These are phyloP conservation scores for Tolypocladium sp. DNA, from an alignment of 2,329 filamentous ascomycete genomes.

Conservation along the genomic window DNA sequence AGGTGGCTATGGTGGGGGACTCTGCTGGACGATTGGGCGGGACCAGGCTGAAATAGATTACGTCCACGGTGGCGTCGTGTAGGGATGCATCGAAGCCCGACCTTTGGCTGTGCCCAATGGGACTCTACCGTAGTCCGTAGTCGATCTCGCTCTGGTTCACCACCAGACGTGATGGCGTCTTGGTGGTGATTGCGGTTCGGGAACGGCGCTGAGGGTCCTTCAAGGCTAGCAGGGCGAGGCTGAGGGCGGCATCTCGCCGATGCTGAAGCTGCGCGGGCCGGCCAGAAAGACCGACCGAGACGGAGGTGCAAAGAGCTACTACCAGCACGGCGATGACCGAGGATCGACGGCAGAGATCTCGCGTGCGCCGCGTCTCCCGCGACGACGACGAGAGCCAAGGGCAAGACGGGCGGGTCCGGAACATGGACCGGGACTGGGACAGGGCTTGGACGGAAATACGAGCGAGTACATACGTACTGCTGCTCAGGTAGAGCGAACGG, in stretches of 20 bases:
- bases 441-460: background rate
- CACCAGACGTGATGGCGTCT: background rate
- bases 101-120: background rate
- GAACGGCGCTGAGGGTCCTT: background rate
- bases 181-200: background rate
- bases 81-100: constrained; percentile 1
- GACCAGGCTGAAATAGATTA: background rate
- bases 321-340: background rate
- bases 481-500: background rate
- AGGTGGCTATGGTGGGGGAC: constrained; percentile 1
- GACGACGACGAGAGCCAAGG: background rate
- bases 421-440: background rate
- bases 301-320: background rate
- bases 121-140: background rate
- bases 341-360: constrained; percentile 7
- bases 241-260: background rate
- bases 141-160: background rate
- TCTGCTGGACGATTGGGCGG: constrained; percentile 4
- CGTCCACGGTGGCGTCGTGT: constrained; percentile 1
- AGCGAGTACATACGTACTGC: background rate
- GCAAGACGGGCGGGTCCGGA: background rate
- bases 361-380: constrained; percentile 3
- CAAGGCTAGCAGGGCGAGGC: background rate
- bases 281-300: background rate
- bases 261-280: background rate